Evolutionary conservation across 73 alveolate species (phyloP).

Genomic region (Durusdinium trenchii): DNA sequence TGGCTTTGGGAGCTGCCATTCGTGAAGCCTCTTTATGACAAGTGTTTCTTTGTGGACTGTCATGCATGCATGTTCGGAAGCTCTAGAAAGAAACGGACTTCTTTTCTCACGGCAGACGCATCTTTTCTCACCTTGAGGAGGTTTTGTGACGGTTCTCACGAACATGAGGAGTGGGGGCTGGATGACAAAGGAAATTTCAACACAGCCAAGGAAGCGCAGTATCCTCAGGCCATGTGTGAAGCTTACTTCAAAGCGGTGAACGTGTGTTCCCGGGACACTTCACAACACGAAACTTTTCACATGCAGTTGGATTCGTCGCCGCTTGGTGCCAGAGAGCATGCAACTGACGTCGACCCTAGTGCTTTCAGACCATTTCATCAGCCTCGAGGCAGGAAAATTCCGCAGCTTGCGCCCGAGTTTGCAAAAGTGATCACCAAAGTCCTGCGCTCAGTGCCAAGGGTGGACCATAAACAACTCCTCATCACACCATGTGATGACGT

Average conservation of each 20-base stretch:
- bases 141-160: background rate
- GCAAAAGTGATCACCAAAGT: background rate
- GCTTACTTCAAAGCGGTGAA: background rate
- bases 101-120: background rate
- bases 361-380: background rate
- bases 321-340: no score
- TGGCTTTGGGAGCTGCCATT: slow-evolving; percentile 17
- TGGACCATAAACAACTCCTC: background rate
- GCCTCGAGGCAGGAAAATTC: background rate
- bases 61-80: background rate
- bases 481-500: background rate
- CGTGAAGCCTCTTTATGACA: background rate
- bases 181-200: background rate
- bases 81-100: background rate
- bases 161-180: background rate
- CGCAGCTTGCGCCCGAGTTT: slow-evolving; percentile 1
- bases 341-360: background rate
- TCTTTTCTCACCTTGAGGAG: background rate
- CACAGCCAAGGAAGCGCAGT: slow-evolving; percentile 25
- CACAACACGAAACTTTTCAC: background rate
- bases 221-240: background rate
- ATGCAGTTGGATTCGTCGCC: background rate
- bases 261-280: no score
- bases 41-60: background rate
- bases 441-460: background rate